Evolutionary conservation across 106 monocot species (phyloP), one percentile per base, ranked within the genome.

Genomic region (Narthecium ossifragum): DNA sequence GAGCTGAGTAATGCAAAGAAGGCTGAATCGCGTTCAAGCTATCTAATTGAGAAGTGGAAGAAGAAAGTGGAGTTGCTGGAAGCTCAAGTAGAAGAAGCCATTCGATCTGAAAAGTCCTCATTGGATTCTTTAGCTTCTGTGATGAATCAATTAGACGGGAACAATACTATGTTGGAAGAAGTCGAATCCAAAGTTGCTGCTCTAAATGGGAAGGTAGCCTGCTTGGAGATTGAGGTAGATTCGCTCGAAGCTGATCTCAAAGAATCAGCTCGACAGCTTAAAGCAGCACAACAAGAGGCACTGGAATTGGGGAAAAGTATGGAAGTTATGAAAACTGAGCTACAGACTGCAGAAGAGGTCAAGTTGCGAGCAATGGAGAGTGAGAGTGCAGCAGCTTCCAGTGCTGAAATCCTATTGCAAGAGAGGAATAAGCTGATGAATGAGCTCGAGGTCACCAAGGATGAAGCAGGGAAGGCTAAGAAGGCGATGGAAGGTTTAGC

Each of bases 401-500:
- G 62, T 36, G 28, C 46, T 6, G 57, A 71, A 30, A 67, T 57
- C 28, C 62, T 80, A 29, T 25, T 48, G 29, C 68, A 75, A n/a
- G 78, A 85, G 64, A 79, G 34, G 49, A 49, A 65, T 34, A 64
- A 57, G 33, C 53, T 81, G 26, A 0, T 70, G 11, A 26, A 56
- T 46, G 85, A 76, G 51, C 41, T 85, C 15, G 47, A 73, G 55
- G 18, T 31, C 14, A 27, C 65, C n/a, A 61, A 47, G 47, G 63
- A 67, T 31, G 83, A 83, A 51, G 66, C 34, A 6, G 66, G 57
- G 50, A 70, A 78, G n/a, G 51, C 15, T 46, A 85, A 80, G 31
- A 80, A 61, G 43, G 73, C 75, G 20, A 73, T 80, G 75, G 85
- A 79, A 40, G 79, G 54, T 69, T 55, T 82, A 62, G 62, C 72